Base-by-base conservation (phyloP, 345 rosid genomes). In the Ailanthus altissimus region DNA sequence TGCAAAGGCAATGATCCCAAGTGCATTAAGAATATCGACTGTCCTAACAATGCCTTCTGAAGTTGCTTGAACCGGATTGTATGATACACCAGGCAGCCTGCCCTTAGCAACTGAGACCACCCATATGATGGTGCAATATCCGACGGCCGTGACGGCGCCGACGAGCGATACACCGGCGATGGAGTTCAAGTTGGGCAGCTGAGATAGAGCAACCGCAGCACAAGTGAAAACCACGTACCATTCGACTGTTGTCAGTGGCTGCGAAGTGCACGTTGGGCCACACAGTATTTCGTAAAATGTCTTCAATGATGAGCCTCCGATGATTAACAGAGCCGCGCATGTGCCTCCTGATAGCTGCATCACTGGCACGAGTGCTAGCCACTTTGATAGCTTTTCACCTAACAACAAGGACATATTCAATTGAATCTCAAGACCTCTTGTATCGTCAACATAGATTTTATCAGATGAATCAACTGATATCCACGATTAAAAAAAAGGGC, bases 311-410 rank as follows among this genome's bases (percentile, higher is more conserved):
- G 72, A 15, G n/a, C 90, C 93, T 67, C 95, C 93, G 45, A 89
- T 77, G 73, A 88, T 82, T 58, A 89, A 81, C 51, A 91, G 61
- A 49, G 90, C 70, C 51, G 84, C 68, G 76, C 92, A 89, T 7
- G 91, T 89, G n/a, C 95, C 95, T 43, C 76, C 93, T 0, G 95
- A 89, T 54, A 91, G 90, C 84, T 91, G 87, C 87, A 83, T 73
- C 62, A 89, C 59, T 18, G 95, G 95, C 60, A 88, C 73, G 49
- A 88, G 28, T 9, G 84, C 93, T 3, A 91, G 78, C 84, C 86
- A 79, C 4, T 84, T 91, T 43, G 85, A 84, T 32, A 80, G 57
- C 81, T 75, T 89, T 47, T 78, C 86, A 50, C 95, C 95, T 91
- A 78, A 25, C 12, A 4, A 11, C 5, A 14, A 49, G 53, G 38